These are phyloP conservation scores for Penicillium griseofulvum DNA, from an alignment of 2,329 filamentous ascomycete species.

Conservation along the genomic window DNA sequence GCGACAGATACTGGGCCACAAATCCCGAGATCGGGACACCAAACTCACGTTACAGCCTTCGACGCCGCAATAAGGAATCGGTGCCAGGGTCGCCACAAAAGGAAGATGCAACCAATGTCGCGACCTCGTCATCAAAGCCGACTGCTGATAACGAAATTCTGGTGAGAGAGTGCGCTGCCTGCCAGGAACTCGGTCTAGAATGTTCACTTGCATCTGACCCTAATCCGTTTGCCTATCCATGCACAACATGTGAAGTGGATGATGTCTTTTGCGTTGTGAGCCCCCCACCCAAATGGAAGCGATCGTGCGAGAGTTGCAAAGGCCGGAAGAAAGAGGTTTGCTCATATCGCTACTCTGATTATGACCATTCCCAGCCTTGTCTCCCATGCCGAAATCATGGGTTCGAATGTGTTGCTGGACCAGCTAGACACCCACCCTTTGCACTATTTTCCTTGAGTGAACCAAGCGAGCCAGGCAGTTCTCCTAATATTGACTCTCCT, in stretches of 20 bases:
- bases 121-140: not conserved
- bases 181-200: constrained; percentile 24
- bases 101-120: not conserved
- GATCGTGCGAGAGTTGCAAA: constrained; percentile 36
- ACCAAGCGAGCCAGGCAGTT: not conserved
- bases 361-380: constrained; percentile 30
- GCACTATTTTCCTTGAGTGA: not conserved
- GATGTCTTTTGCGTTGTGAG: constrained; percentile 37
- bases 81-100: not conserved
- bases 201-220: constrained; percentile 35
- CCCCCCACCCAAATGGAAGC: constrained; percentile 31
- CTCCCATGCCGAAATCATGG: constrained; percentile 28
- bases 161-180: constrained; percentile 36
- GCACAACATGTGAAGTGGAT: constrained; percentile 32
- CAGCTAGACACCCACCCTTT: constrained; percentile 16
- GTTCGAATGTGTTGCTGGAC: constrained; percentile 39
- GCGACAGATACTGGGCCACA: constrained; percentile 4
- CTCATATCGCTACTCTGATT: constrained; percentile 32
- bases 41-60: not conserved
- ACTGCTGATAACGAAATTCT: constrained; percentile 11
- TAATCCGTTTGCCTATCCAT: constrained; percentile 37
- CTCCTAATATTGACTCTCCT: not conserved
- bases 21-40: not conserved
- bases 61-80: not conserved
- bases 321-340: constrained; percentile 25